phyloP scores from a whole-genome alignment of 225 moss, liverwort and hornwort species.

The Bryum argenteum region DNA sequence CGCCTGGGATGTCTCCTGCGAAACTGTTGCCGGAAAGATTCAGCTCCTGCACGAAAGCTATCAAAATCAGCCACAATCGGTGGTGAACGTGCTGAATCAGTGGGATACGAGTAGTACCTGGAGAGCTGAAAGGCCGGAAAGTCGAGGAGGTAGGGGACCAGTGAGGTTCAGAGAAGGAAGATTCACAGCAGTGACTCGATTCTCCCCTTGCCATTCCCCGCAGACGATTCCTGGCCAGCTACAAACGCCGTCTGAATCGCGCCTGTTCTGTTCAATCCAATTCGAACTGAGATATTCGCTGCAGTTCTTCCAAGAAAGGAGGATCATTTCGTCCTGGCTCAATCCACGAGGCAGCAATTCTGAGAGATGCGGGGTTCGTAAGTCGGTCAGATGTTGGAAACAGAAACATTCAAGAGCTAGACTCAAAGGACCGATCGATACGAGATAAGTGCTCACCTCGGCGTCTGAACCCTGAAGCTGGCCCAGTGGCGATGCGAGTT shows the following conservation, averaged over 20 bases:
- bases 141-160: conserved; percentile 28
- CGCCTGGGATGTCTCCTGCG: conserved; percentile 30
- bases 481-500: not conserved
- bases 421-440: not conserved
- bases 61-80: too few relatives aligned
- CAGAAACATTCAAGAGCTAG: not conserved
- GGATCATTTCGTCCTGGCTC: conserved; percentile 41
- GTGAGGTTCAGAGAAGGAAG: conserved; percentile 34
- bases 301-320: conserved; percentile 42
- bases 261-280: conserved; percentile 30
- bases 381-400: conserved; percentile 24
- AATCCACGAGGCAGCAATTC: conserved; percentile 48
- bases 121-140: conserved; percentile 38
- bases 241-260: conserved; percentile 31
- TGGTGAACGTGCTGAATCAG: too few relatives aligned
- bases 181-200: conserved; percentile 39
- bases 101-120: conserved; percentile 34
- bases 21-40: conserved; percentile 35
- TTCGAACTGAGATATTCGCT: conserved; percentile 25
- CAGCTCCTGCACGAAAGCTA: conserved; percentile 25
- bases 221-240: conserved; percentile 43
- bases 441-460: conserved; percentile 27
- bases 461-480: conserved; percentile 14
- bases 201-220: conserved; percentile 30
- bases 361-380: conserved; percentile 23